Evolutionary conservation across 78 protist genomes (phyloP), one percentile per base, ranked within the genome.

Genomic region (Guillardia theta): DNA sequence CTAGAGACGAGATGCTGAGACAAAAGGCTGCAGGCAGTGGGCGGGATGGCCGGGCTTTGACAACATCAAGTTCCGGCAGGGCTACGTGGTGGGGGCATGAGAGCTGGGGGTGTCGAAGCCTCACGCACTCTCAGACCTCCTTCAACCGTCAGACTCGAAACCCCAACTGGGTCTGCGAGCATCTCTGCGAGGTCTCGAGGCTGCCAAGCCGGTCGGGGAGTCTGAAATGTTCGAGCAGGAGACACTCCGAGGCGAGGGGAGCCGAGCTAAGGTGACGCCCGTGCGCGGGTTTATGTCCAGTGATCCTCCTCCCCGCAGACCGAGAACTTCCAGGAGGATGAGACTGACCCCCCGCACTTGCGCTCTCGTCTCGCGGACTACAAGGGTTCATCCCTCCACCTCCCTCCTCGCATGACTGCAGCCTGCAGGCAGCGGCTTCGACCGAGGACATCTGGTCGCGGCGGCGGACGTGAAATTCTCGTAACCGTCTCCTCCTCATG

Each of bases 371-470:
- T 70, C 8, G 87, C n/a, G 44, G 87, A 70, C 41, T 70, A 70
- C 41, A 37, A 43, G 9, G 87, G 70, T 58, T 15, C 15, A 50
- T 50, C 30, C 58, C 58, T 15, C 58, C 58, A 19, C 58, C 58
- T 50, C 58, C 15, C 58, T 15, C 58, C 58, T 50, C 58, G 58
- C 58, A 19, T 15, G 30, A 10, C 58, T 50, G 30, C 15, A 10
- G 58, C 58, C 58, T 50, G 70, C 70, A 58, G 70, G 87, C 39
- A 70, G 87, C 22, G 94, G 94, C 87, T 92, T 37, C 54, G 94
- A 92, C 87, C 10, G 94, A 10, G 94, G 94, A 4, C 94, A 92
- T 54, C 64, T 92, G 33, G 83, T 64, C 22, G 78, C 94, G 43
- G 94, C 94, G 18, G 80, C 87, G 30, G 94, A 92, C 64, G 43